Evolutionary conservation across 306 rosid species (phyloP), one percentile per base, ranked within the genome.

Genomic region (Erythrophleum fordii): DNA sequence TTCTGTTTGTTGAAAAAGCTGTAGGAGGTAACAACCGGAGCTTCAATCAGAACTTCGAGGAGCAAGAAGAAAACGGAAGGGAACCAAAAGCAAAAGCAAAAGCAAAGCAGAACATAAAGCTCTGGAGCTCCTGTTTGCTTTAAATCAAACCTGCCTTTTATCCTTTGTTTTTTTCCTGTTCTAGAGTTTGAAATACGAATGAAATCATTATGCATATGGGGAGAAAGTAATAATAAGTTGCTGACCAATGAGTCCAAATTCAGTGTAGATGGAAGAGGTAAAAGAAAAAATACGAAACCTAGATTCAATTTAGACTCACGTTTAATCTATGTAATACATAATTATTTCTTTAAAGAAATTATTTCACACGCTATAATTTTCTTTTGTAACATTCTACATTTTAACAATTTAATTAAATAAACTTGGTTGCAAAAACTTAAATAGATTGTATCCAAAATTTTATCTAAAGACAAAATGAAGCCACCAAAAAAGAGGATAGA

Each of bases 1-100:
- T 52, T 52, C 18, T 25, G 65, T 11, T 59, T 11, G 65, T 59
- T 11, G 37, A 37, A 12, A 59, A 26, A 59, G 37, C 37, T 11
- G 65, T 58, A 12, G 3, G 29, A 45, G 8, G 26, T 35, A 20
- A 35, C 23, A 31, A 37, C 8, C 2, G 25, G 71, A n/a, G 48
- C 17, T 64, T 58, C 46, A 18, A 35, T 37, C 72, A 8, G 23
- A n/a, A 20, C 8, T 66, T 20, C 31, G 23, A 35, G 46, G 16
- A 35, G 45, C 3, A 3, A 65, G 26, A 35, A 31, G 23, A 29
- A 16, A 12, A 29, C 35, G 8, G 5, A 16, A 16, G 23, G 31
- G 35, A 29, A 6, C 18, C 68, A 61, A 61, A 61, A 60, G 67
- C 67, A 61, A 61, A 61, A 60, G 67, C 67, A 61, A 14, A 53